Conservation (phyloP, 306 rosid species). For the Quercus glauca region DNA sequence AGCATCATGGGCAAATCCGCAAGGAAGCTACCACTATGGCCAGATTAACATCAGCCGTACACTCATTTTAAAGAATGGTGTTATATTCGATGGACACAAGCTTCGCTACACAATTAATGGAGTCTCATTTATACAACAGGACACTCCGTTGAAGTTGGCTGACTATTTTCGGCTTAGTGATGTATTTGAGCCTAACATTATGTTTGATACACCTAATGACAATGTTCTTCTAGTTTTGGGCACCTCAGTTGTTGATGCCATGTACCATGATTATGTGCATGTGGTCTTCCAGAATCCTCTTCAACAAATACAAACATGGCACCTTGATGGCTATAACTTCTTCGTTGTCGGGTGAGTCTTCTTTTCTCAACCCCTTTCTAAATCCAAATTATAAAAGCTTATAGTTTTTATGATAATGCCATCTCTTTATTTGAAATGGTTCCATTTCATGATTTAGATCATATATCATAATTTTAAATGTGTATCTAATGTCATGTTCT, state of each 20-base stretch:
- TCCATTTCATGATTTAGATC: too few species aligned
- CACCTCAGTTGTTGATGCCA: background rate
- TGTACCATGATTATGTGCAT: background rate
- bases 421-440: too few species aligned
- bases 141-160: conserved; percentile 5
- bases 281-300: conserved; percentile 2
- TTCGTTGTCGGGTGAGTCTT: conserved; percentile 12
- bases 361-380: background rate
- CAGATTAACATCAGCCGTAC: background rate
- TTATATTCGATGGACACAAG: background rate
- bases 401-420: too few species aligned
- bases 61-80: background rate
- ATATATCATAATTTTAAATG: too few species aligned
- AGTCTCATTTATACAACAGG: background rate
- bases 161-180: background rate
- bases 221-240: background rate
- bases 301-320: conserved; percentile 1
- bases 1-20: background rate
- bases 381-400: too few species aligned
- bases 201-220: background rate
- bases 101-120: conserved; percentile 5
- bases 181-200: background rate
- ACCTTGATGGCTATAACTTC: conserved; percentile 11
- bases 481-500: too few species aligned
- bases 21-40: conserved; percentile 1